Evolutionary conservation across 305 asterid species (phyloP), one percentile per base, ranked within the genome.

Genomic region (Stenogyne calaminthoides): DNA sequence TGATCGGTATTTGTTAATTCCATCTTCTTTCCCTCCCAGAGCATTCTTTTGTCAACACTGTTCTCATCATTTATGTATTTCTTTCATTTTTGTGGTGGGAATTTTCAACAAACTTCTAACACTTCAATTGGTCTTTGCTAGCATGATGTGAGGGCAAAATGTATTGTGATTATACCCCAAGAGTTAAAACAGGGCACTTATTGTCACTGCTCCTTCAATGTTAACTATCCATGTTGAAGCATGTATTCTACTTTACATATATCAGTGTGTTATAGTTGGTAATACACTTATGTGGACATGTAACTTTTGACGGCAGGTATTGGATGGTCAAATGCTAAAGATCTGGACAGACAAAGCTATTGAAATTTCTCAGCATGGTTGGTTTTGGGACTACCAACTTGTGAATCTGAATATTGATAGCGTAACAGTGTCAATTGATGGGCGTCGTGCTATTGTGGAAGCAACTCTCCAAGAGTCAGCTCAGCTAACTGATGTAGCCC

Each of bases 261-360:
- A 29, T 63, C 2, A 15, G 29, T 66, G 54, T 56, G 36, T 52
- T 56, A 9, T 58, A 55, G 63, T 60, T 49, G 77, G 69, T 63
- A 32, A 32, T 32, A 4, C 7, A 32, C 6, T 32, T 32, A 2
- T 32, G 36, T 32, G 7, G 6, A 5, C 6, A 32, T 5, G 36
- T 32, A 32, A 32, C 36, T 32, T 32, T 32, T 4, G 36, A 4
- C 4, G 64, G 29, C 85, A 95, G 99, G 92, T 95, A 67, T 81
- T 95, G 88, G 99, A 90, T 71, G 98, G 99, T 63, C 96, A 90
- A 81, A 92, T 95, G 99, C 92, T 95, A 65, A 92, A 87, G 85
- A 80, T 90, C 56, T 92, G 99, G 99, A 84, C 88, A 0, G 98
- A 95, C 34, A 84, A 87, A 55, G 96, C 91, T 29, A 77, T 88